phyloP scores from a whole-genome alignment of 2,329 filamentous ascomycete species.

The Fonsecaea pugnacius region DNA sequence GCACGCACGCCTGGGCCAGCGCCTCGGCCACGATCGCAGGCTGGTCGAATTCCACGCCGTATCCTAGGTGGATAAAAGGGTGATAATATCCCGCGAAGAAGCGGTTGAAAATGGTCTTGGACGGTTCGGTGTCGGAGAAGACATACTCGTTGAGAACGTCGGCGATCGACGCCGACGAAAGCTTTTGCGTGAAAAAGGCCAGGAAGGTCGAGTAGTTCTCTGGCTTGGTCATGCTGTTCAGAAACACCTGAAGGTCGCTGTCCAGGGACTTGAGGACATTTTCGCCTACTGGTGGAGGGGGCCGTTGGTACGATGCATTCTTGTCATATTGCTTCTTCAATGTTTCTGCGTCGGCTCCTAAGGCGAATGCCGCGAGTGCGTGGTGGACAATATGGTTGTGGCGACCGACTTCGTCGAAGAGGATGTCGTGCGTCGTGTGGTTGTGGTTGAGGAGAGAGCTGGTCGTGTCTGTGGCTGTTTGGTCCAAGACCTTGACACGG shows the following conservation, averaged over 20 bases:
- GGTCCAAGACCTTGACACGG: not conserved
- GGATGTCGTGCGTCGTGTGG: slow-evolving; percentile 6
- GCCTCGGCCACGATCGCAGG: slow-evolving; percentile 12
- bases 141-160: slow-evolving; percentile 9
- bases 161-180: not conserved
- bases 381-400: slow-evolving; percentile 20
- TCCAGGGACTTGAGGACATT: not conserved
- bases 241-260: not conserved
- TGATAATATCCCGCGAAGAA: slow-evolving; percentile 16
- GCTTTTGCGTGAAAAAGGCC: not conserved
- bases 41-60: slow-evolving; percentile 12
- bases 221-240: not conserved
- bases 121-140: slow-evolving; percentile 8
- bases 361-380: slow-evolving; percentile 1
- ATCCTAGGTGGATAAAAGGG: slow-evolving; percentile 13
- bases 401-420: slow-evolving; percentile 12
- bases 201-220: slow-evolving; percentile 14
- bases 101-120: slow-evolving; percentile 7
- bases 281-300: not conserved
- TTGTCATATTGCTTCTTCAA: slow-evolving; percentile 12
- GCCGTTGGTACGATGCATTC: slow-evolving; percentile 6
- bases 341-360: slow-evolving; percentile 11
- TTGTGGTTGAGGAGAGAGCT: slow-evolving; percentile 4
- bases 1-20: slow-evolving; percentile 15
- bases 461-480: slow-evolving; percentile 6